phyloP scores from a whole-genome alignment of 139 green algal species.

The Coelastrella sp. region DNA sequence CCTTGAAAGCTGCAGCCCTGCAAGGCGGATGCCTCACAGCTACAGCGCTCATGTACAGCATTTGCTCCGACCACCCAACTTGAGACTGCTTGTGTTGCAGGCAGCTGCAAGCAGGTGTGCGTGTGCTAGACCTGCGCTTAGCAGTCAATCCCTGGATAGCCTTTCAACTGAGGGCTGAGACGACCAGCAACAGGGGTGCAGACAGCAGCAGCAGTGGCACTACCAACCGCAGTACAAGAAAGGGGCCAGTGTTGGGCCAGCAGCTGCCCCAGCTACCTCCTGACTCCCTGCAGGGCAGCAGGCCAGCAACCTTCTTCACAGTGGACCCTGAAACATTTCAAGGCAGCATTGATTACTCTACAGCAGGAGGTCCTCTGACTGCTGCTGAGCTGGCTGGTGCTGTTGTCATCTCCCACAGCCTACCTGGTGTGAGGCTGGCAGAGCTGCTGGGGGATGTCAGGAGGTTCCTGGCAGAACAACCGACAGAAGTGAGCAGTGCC shows the following conservation, averaged over 20 bases:
- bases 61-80: background rate
- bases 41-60: too few relatives aligned
- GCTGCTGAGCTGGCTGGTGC: background rate
- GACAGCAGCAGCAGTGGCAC: background rate
- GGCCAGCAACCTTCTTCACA: background rate
- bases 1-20: background rate
- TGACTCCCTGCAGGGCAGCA: background rate
- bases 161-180: background rate
- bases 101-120: constrained; percentile 42
- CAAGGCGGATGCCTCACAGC: too few relatives aligned
- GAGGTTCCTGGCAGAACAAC: constrained; percentile 18
- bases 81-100: background rate
- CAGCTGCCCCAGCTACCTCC: background rate
- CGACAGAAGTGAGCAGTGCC: background rate
- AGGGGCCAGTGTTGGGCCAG: background rate
- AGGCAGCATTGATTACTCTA: background rate
- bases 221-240: too few relatives aligned
- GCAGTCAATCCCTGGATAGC: constrained; percentile 42
- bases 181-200: background rate
- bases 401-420: constrained; percentile 11
- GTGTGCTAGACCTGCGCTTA: constrained; percentile 37
- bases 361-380: constrained; percentile 19
- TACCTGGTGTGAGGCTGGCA: constrained; percentile 16
- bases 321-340: background rate
- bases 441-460: constrained; percentile 24